Conservation (phyloP, 2,329 filamentous ascomycete species). For the Phialophora tarda region DNA sequence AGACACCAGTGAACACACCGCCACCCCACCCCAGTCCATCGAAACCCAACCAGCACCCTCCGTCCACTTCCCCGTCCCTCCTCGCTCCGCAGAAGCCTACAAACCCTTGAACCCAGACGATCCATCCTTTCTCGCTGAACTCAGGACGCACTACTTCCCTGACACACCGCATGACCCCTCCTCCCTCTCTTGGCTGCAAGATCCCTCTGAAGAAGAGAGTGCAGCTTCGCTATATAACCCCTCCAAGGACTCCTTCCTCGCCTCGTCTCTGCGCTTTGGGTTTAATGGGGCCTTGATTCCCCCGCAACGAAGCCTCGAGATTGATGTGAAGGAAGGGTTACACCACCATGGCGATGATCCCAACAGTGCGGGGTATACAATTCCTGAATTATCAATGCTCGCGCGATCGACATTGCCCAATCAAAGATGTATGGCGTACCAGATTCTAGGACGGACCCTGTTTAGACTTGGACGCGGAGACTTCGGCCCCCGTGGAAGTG, state of each 20-base stretch:
- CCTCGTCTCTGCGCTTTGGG: conserved; percentile 84
- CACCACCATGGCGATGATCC: conserved; percentile 94
- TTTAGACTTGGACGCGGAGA: conserved; percentile 80
- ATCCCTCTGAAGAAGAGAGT: conserved; percentile 67
- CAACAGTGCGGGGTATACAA: conserved; percentile 91
- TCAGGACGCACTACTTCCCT: conserved; percentile 94
- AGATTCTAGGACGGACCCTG: conserved; percentile 83
- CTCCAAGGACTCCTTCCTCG: conserved; percentile 63
- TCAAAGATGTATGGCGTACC: conserved; percentile 89
- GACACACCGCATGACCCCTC: conserved; percentile 82
- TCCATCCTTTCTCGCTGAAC: conserved; percentile 78
- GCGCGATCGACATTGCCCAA: conserved; percentile 81
- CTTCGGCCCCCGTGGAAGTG: conserved; percentile 65
- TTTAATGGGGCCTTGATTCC: conserved; percentile 82
- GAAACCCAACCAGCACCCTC: conserved; percentile 42
- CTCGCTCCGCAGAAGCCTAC: conserved; percentile 53
- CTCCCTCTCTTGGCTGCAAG: conserved; percentile 88
- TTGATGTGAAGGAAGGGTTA: conserved; percentile 78
- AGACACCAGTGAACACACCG: conserved; percentile 21
- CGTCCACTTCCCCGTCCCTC: conserved; percentile 54
- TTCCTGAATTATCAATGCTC: conserved; percentile 81
- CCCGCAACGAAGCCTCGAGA: conserved; percentile 72
- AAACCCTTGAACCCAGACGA: conserved; percentile 83
- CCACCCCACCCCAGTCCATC: conserved; percentile 2
- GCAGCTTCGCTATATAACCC: conserved; percentile 80